phyloP scores from a whole-genome alignment of 2,329 filamentous ascomycete genomes.

The Diaporthe citriasiana region DNA sequence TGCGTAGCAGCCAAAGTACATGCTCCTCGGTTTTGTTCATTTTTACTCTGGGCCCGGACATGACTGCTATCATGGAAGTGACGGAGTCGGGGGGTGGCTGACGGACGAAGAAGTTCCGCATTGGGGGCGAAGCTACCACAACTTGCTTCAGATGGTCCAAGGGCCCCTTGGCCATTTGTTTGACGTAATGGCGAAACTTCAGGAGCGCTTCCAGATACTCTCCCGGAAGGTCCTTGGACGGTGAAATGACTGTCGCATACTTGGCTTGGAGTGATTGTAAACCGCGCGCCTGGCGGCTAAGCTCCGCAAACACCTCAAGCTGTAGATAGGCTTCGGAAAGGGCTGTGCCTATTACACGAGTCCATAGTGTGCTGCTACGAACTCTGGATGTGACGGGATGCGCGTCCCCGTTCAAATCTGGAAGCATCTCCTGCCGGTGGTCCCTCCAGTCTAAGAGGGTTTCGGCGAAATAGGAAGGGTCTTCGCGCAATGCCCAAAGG shows the following conservation, averaged over 20 bases:
- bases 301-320: constrained; percentile 56
- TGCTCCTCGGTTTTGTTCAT: constrained; percentile 46
- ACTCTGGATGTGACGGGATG: constrained; percentile 47
- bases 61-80: constrained; percentile 46
- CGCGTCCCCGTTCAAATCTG: constrained; percentile 52
- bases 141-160: constrained; percentile 48
- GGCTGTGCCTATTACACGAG: constrained; percentile 53
- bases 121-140: constrained; percentile 56
- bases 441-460: constrained; percentile 58
- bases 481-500: constrained; percentile 68
- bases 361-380: constrained; percentile 53
- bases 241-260: constrained; percentile 51
- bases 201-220: constrained; percentile 57
- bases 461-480: constrained; percentile 69
- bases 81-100: constrained; percentile 46
- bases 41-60: constrained; percentile 42
- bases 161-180: constrained; percentile 51
- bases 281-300: constrained; percentile 51
- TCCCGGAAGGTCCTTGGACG: constrained; percentile 53
- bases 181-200: constrained; percentile 56
- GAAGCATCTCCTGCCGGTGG: constrained; percentile 61
- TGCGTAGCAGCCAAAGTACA: constrained; percentile 55
- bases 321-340: constrained; percentile 52
- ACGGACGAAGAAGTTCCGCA: constrained; percentile 54
- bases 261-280: constrained; percentile 51